Base-by-base conservation (phyloP, 495 filamentous ascomycete genomes). In the Tuber umbilicatum region DNA sequence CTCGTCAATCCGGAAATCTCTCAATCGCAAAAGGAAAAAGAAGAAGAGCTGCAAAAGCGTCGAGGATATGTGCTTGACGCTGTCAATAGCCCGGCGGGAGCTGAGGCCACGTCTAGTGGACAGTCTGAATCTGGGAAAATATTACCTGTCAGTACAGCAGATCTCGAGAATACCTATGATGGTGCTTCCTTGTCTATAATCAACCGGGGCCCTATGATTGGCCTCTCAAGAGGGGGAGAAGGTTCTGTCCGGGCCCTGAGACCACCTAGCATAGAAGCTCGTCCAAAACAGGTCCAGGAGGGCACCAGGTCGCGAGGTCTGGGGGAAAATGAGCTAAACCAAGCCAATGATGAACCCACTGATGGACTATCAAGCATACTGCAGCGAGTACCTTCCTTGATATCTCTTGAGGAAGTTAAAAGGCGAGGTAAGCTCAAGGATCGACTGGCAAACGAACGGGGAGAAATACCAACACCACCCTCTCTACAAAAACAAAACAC, bases 31-130 rank as follows among this genome's bases (percentile, higher is more conserved):
- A 60, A 74, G 41, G 76, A 71, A 67, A 79, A 79, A 42, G 35
- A 74, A 35, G 55, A 79, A 38, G 77, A 79, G 23, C 68, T 79
- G 21, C 69, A 78, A 40, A 78, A 76, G 27, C 77, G 78, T 50
- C 73, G 77, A 43, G 72, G 74, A 50, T 70, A 78, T 39, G 78
- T 79, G 5, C 27, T 74, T 40, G 78, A 78, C 31, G 76, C 74
- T 21, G 47, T 79, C 43, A 68, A 75, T 35, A 79, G 71, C 23
- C 72, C 77, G 12, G 38, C 6, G 17, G 27, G 38, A 21, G 50
- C 40, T 67, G 17, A 64, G 70, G 19, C 64, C 5, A 74, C 14
- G 31, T 19, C 27, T 6, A 35, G 55, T 64, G 55, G 27, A 27
- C 55, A 35, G 31, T 19, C 55, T 31, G 55, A 64, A n/a, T 17